Evolutionary conservation across 139 green algal species (phyloP), one percentile per base, ranked within the genome.

Genomic region (Prasinococcaceae sp.): DNA sequence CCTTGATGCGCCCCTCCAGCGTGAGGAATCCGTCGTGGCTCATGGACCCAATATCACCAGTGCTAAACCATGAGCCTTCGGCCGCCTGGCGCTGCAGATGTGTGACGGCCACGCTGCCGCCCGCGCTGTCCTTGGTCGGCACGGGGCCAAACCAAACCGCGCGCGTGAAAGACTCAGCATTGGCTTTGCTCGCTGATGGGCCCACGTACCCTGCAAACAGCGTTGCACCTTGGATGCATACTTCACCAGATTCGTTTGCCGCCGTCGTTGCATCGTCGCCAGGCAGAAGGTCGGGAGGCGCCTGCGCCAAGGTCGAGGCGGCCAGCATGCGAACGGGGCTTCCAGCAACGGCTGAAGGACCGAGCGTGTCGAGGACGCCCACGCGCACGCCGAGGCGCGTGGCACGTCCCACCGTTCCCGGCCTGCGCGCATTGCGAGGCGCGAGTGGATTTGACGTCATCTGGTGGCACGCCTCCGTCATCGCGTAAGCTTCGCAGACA

Each of bases 401-500:
- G 4, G 59, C 28, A 19, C 44, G 30, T 19, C 70, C 70, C 0
- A 78, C 70, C 1, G 53, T 70, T 0, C 65, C 63, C 20, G 69
- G 61, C 50, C 65, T 74, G 26, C 53, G 41, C 28, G 57, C 2
- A n/a, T 47, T 23, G n/a, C 44, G 32, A 30, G 37, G 3, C 52
- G 30, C 75, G 54, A 92, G 65, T 2, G 79, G 80, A 63, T 88
- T 92, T 53, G 59, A 73, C 4, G 65, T 85, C 81, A 88, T 92
- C 66, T 86, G 83, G 66, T 90, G 83, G 40, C 47, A 70, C 3
- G 82, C 84, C 65, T 93, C 84, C 4, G 81, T 90, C 84, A 93
- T 93, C 0, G 80, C 79, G 57, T 93, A 93, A 0, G 82, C 76
- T 69, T 93, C 84, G 23, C 93, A 65, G 14, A 93, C 83, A 3